phyloP scores from a whole-genome alignment of 2,329 filamentous ascomycete genomes.

The Fulvia fulva region DNA sequence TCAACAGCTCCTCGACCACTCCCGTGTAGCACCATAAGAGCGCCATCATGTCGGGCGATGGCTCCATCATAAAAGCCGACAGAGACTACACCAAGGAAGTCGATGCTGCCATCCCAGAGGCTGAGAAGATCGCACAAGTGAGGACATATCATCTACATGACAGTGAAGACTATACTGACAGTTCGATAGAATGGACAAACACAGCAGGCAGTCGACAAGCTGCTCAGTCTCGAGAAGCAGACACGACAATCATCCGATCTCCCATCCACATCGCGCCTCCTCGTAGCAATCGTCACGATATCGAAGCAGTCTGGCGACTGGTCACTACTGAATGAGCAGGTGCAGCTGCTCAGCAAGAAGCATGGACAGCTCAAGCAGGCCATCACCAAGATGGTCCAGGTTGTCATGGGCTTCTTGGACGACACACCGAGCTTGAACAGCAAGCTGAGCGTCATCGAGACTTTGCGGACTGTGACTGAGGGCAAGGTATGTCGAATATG shows the following conservation, averaged over 20 bases:
- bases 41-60: slow-evolving; percentile 66
- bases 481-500: slow-evolving; percentile 63
- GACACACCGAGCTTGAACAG: slow-evolving; percentile 78
- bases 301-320: slow-evolving; percentile 92
- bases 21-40: neutral
- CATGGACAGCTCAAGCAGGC: slow-evolving; percentile 99
- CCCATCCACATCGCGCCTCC: slow-evolving; percentile 83
- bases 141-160: neutral
- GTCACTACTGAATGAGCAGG: slow-evolving; percentile 93
- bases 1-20: neutral
- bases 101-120: slow-evolving; percentile 85
- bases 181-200: slow-evolving; percentile 61
- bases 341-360: slow-evolving; percentile 94
- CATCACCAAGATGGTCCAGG: slow-evolving; percentile 98
- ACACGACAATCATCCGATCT: slow-evolving; percentile 96
- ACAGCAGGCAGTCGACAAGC: slow-evolving; percentile 87
- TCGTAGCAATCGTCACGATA: slow-evolving; percentile 86
- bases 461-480: slow-evolving; percentile 90
- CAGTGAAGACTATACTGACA: slow-evolving; percentile 20
- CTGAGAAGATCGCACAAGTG: slow-evolving; percentile 68
- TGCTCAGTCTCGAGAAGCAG: slow-evolving; percentile 89
- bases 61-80: slow-evolving; percentile 79
- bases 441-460: slow-evolving; percentile 92
- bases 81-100: slow-evolving; percentile 98
- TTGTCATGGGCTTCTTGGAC: slow-evolving; percentile 87